These are phyloP conservation scores for Tolypocladium inflatum DNA, from an alignment of 2,329 filamentous ascomycete genomes.

Conservation along the genomic window DNA sequence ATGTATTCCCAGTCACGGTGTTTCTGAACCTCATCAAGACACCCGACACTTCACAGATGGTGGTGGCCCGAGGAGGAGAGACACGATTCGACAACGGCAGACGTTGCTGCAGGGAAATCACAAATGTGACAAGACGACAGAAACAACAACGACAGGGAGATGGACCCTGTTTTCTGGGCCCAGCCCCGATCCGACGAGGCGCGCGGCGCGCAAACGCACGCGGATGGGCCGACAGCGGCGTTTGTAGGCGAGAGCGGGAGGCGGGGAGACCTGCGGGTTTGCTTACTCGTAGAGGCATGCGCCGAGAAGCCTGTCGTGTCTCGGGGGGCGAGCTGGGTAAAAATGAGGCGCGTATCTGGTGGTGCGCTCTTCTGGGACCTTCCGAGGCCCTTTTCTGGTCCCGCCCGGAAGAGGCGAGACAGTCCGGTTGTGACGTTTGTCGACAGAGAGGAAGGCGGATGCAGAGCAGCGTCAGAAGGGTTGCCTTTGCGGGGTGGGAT, in stretches of 20 bases:
- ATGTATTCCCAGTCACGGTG: background rate
- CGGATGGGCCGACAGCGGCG: background rate
- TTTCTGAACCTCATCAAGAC: background rate
- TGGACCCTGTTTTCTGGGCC: background rate
- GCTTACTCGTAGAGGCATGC: background rate
- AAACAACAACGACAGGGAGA: background rate
- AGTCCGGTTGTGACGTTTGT: background rate
- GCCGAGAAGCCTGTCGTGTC: background rate
- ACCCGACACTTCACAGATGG: no score
- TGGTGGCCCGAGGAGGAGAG: background rate
- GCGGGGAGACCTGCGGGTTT: background rate
- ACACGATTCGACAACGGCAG: background rate
- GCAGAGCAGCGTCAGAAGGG: background rate
- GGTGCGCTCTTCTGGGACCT: background rate
- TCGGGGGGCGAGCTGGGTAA: background rate
- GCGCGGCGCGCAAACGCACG: background rate
- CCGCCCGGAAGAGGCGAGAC: background rate
- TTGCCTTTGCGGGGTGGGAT: background rate
- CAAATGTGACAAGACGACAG: background rate
- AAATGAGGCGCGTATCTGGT: background rate
- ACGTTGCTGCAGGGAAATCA: background rate
- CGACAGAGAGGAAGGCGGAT: background rate
- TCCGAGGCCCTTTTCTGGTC: background rate
- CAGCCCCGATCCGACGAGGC: background rate
- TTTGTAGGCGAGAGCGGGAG: background rate